Percentiles rank a stretch among this genome's conserved stretches.
These are phyloP conservation scores for Guyanaporus albipodus DNA, from an alignment of 768 basidiomycete species.

Conservation along the genomic window DNA sequence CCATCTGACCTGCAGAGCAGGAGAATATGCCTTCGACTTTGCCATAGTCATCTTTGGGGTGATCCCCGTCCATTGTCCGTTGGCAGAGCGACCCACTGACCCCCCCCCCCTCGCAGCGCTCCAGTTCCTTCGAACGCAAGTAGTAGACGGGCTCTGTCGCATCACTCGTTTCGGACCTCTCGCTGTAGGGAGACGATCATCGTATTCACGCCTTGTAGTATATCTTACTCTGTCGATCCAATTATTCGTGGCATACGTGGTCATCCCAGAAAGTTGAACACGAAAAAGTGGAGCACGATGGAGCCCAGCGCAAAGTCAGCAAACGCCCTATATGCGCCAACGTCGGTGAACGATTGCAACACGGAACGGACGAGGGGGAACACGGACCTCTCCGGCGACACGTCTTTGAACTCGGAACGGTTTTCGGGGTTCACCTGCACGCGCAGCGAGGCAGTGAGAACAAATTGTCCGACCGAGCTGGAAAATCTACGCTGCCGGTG, in stretches of 20 bases:
- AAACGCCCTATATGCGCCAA: constrained; percentile 66
- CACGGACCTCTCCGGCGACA: constrained; percentile 89
- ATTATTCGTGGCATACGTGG: background rate
- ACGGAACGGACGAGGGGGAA: background rate
- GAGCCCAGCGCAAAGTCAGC: constrained; percentile 96
- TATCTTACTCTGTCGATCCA: constrained; percentile 3
- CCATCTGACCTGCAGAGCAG: constrained; percentile 34
- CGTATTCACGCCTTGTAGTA: constrained; percentile 9
- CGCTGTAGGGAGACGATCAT: background rate
- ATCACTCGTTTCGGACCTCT: background rate
- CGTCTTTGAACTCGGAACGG: constrained; percentile 76
- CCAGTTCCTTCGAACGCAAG: constrained; percentile 65
- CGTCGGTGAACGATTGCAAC: background rate
- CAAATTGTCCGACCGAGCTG: constrained; percentile 95
- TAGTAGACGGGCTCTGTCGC: background rate
- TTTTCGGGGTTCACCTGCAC: constrained; percentile 90
- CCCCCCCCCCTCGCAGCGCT: constrained; percentile 44
- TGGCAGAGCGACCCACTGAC: constrained; percentile 2
- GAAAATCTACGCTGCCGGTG: constrained; percentile 61
- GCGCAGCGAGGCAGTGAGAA: constrained; percentile 86
- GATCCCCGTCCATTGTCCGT: constrained; percentile 8
- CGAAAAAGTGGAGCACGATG: constrained; percentile 95
- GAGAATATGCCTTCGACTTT: constrained; percentile 86
- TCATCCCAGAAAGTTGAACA: constrained; percentile 96
- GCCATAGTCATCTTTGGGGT: constrained; percentile 82